Evolutionary conservation across 2,329 filamentous ascomycete genomes (phyloP).

Genomic region (Eutypella sp.): DNA sequence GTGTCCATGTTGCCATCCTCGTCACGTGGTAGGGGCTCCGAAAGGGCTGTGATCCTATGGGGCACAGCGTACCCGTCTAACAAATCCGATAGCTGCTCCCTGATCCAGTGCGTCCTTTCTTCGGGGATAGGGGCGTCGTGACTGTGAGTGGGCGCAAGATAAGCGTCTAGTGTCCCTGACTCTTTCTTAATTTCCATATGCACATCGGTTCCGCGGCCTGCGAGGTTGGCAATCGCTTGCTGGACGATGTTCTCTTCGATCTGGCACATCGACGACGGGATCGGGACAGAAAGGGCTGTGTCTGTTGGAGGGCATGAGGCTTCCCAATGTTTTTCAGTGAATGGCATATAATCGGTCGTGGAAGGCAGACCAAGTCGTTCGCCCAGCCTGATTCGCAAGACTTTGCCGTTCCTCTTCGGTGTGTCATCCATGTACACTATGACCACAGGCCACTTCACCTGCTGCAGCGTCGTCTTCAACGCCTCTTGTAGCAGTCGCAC

Average conservation of each 20-base stretch:
- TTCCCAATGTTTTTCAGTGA: slow-evolving; percentile 43
- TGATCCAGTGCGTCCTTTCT: slow-evolving; percentile 4
- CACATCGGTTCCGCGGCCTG: slow-evolving; percentile 1
- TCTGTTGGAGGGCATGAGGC: slow-evolving; percentile 44
- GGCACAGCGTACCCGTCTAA: slow-evolving; percentile 34
- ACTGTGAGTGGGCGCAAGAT: slow-evolving; percentile 1
- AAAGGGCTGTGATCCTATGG: slow-evolving; percentile 28
- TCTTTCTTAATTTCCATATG: slow-evolving; percentile 1
- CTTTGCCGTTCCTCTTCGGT: slow-evolving; percentile 53
- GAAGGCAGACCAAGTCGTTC: slow-evolving; percentile 41
- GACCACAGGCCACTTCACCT: slow-evolving; percentile 47
- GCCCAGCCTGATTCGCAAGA: slow-evolving; percentile 48
- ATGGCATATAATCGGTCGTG: slow-evolving; percentile 39
- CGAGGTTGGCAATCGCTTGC: slow-evolving; percentile 12
- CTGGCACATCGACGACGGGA: slow-evolving; percentile 30
- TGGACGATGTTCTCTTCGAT: slow-evolving; percentile 21
- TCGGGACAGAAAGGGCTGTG: slow-evolving; percentile 37
- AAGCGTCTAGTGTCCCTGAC: background rate
- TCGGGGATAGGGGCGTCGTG: background rate
- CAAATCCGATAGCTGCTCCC: slow-evolving; percentile 8
- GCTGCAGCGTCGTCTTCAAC: slow-evolving; percentile 42
- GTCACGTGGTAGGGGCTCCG: slow-evolving; percentile 29
- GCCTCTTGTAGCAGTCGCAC: slow-evolving; percentile 43
- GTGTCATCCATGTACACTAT: slow-evolving; percentile 51
- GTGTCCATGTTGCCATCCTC: slow-evolving; percentile 29